These are phyloP conservation scores for Phalaenopsis equestris DNA, from an alignment of 106 monocot genomes.

Conservation along the genomic window DNA sequence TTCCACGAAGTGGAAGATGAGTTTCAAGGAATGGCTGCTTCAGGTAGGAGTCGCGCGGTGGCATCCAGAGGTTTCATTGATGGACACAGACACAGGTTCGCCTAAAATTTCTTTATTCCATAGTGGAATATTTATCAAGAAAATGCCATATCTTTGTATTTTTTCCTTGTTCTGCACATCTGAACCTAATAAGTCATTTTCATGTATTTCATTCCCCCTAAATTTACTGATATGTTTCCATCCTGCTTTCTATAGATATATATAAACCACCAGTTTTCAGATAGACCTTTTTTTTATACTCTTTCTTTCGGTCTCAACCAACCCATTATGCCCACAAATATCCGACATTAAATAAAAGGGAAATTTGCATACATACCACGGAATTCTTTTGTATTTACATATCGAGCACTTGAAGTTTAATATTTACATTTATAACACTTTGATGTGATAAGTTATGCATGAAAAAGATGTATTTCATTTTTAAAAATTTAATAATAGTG, in stretches of 20 bases:
- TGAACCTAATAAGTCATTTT: neutral
- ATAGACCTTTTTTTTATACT: neutral
- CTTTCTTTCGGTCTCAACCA: too few species aligned
- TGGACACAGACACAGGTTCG: slow-evolving; percentile 19
- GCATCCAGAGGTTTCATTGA: slow-evolving; percentile 7
- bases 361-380: too few species aligned
- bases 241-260: neutral
- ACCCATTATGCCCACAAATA: too few species aligned
- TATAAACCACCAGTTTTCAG: neutral
- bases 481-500: too few species aligned
- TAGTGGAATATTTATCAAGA: neutral
- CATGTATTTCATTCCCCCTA: neutral
- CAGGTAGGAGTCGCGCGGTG: neutral
- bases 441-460: too few species aligned
- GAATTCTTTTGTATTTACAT: too few species aligned
- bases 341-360: too few species aligned
- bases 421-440: too few species aligned
- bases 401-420: too few species aligned
- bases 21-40: slow-evolving; percentile 13
- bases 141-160: neutral
- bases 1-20: slow-evolving; percentile 34
- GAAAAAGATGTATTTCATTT: too few species aligned
- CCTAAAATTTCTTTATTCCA: neutral
- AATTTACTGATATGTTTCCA: neutral
- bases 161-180: neutral